Percentiles rank a stretch among this genome's conserved stretches.
phyloP scores from a whole-genome alignment of 495 filamentous ascomycete species.

The Pseudevernia furfuracea region DNA sequence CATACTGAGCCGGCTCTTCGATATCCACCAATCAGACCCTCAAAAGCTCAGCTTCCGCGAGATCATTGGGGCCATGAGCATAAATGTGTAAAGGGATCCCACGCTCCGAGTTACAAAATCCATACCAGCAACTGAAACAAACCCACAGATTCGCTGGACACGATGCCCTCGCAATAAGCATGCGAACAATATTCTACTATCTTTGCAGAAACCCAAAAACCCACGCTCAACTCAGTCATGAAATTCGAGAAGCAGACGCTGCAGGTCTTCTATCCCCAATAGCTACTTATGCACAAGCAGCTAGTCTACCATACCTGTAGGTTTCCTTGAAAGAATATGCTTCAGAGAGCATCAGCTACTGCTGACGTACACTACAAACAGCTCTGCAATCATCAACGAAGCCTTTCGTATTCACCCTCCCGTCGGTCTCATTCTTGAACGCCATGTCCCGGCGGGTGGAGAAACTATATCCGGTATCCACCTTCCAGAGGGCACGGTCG shows the following conservation, averaged over 20 bases:
- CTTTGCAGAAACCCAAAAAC: slow-evolving; percentile 45
- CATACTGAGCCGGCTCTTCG: slow-evolving; percentile 40
- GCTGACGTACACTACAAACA: not conserved
- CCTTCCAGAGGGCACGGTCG: slow-evolving; percentile 52
- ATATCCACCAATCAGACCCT: slow-evolving; percentile 41
- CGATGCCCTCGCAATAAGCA: slow-evolving; percentile 42
- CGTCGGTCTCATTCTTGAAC: slow-evolving; percentile 47
- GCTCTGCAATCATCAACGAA: slow-evolving; percentile 57
- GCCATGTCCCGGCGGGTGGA: slow-evolving; percentile 35
- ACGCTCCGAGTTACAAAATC: not conserved
- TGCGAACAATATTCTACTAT: slow-evolving; percentile 57
- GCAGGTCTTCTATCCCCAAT: slow-evolving; percentile 40
- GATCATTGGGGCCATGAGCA: slow-evolving; percentile 43
- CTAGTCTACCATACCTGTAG: slow-evolving; percentile 48
- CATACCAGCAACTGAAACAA: not conserved
- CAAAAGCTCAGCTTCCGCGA: slow-evolving; percentile 58
- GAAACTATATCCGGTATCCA: slow-evolving; percentile 33
- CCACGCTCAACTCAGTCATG: slow-evolving; percentile 37
- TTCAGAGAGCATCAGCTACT: not conserved
- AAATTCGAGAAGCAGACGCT: slow-evolving; percentile 42
- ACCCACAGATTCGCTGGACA: slow-evolving; percentile 13
- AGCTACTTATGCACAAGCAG: slow-evolving; percentile 46
- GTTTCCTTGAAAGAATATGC: not conserved
- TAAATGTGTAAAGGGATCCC: slow-evolving; percentile 3
- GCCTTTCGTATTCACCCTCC: slow-evolving; percentile 55